Conservation (phyloP, 352 stramenopile genomes). For the Phytophthora agathidicida region DNA sequence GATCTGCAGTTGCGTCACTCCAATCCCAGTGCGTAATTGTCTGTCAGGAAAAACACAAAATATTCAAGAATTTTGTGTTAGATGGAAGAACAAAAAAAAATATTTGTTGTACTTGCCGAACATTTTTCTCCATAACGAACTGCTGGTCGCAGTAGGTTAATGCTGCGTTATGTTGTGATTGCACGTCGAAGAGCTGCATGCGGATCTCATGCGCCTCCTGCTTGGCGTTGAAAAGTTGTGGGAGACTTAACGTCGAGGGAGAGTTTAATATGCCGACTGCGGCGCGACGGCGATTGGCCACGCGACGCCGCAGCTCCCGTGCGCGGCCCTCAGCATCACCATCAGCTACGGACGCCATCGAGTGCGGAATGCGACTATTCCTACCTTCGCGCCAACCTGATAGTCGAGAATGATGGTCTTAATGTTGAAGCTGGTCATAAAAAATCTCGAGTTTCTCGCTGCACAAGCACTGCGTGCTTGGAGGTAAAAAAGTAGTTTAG, state of each 20-base stretch:
- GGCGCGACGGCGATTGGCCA: constrained; percentile 45
- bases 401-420: too few relatives aligned
- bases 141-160: constrained; percentile 63
- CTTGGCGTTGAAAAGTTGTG: constrained; percentile 40
- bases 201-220: constrained; percentile 55
- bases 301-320: constrained; percentile 50
- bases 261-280: constrained; percentile 6
- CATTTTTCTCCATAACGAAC: constrained; percentile 56
- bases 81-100: neutral
- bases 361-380: too few relatives aligned
- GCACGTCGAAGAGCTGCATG: constrained; percentile 57
- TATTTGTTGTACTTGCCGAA: constrained; percentile 38
- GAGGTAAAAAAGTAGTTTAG: too few relatives aligned
- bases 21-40: constrained; percentile 46
- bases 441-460: too few relatives aligned
- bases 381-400: constrained; percentile 54
- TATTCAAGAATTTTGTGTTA: constrained; percentile 1
- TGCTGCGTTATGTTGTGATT: constrained; percentile 46
- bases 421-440: too few relatives aligned
- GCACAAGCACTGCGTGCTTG: too few relatives aligned
- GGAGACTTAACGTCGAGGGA: constrained; percentile 29
- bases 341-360: constrained; percentile 1
- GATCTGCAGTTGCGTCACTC: constrained; percentile 43
- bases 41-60: constrained; percentile 16
- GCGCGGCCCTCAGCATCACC: constrained; percentile 35